phyloP scores from a whole-genome alignment of 176 grass and related monocot species.

The Rhynchospora tenuis region DNA sequence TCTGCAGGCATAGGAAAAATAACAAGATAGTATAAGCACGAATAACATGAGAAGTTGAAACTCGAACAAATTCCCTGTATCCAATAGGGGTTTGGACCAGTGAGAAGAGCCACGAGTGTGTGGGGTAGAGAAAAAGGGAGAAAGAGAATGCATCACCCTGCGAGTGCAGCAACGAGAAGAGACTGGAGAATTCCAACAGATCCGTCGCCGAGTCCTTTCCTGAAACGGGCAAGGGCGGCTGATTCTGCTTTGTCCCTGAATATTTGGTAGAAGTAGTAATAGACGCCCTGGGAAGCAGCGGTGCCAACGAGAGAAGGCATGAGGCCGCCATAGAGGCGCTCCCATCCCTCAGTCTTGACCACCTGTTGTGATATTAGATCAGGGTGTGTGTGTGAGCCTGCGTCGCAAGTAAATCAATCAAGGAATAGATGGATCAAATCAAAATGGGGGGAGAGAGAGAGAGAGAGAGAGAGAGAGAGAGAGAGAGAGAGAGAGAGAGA shows the following conservation, averaged over 20 bases:
- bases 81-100: no score
- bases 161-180: constrained; percentile 70
- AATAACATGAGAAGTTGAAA: no score
- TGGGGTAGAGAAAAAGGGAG: background rate
- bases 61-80: no score
- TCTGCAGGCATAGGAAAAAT: constrained; percentile 39
- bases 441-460: background rate
- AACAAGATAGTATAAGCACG: background rate
- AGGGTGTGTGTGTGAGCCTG: no score
- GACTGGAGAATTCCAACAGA: constrained; percentile 87
- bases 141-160: constrained; percentile 48
- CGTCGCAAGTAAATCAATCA: background rate
- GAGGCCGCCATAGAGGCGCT: constrained; percentile 72
- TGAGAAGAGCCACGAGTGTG: background rate
- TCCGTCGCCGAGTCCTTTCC: constrained; percentile 72
- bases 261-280: constrained; percentile 98
- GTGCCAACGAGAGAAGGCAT: constrained; percentile 77
- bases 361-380: no score
- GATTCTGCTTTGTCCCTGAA: constrained; percentile 69
- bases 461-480: background rate
- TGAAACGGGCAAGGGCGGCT: constrained; percentile 40
- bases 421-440: background rate
- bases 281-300: constrained; percentile 88
- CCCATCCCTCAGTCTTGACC: constrained; percentile 87
- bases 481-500: background rate